phyloP scores from a whole-genome alignment of 345 rosid species.

The Schrenkiella parvula region DNA sequence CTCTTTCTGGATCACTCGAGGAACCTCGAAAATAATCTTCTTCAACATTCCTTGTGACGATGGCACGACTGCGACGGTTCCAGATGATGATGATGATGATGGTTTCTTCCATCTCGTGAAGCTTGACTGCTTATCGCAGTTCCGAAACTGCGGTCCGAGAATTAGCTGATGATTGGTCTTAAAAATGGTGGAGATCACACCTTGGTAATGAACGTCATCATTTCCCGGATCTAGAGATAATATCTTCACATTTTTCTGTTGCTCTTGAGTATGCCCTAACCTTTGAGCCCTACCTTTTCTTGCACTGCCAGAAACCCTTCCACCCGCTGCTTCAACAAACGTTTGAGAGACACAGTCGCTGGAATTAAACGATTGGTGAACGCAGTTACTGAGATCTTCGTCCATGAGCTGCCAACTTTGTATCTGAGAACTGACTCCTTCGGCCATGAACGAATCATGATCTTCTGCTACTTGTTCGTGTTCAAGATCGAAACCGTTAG shows the following conservation, averaged over 20 bases:
- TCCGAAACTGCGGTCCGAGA: conserved; percentile 42
- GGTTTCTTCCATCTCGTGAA: conserved; percentile 59
- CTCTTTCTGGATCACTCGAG: conserved; percentile 44
- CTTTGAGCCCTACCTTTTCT: conserved; percentile 29
- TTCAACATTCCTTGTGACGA: conserved; percentile 54
- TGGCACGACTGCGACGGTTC: conserved; percentile 2
- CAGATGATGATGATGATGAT: conserved; percentile 24
- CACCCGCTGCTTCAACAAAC: conserved; percentile 40
- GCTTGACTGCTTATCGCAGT: conserved; percentile 49
- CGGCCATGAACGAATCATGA: conserved; percentile 50
- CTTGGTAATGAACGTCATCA: conserved; percentile 59
- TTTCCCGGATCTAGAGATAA: conserved; percentile 23
- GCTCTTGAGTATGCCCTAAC: conserved; percentile 31
- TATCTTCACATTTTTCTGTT: conserved; percentile 33
- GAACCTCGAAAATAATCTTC: conserved; percentile 72
- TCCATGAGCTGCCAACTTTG: conserved; percentile 67
- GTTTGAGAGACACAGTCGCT: conserved; percentile 73
- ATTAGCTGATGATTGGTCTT: conserved; percentile 58
- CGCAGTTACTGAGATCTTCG: conserved; percentile 64
- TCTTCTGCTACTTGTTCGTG: conserved; percentile 36
- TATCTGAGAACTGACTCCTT: conserved; percentile 55
- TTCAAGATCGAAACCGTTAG: conserved; percentile 37
- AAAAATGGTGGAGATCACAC: conserved; percentile 52
- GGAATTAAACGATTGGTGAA: conserved; percentile 60
- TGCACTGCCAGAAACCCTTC: conserved; percentile 26